Evolutionary conservation across 805 yeast species (phyloP), one percentile per base, ranked within the genome.

Genomic region (Cyberlindnera japonica): DNA sequence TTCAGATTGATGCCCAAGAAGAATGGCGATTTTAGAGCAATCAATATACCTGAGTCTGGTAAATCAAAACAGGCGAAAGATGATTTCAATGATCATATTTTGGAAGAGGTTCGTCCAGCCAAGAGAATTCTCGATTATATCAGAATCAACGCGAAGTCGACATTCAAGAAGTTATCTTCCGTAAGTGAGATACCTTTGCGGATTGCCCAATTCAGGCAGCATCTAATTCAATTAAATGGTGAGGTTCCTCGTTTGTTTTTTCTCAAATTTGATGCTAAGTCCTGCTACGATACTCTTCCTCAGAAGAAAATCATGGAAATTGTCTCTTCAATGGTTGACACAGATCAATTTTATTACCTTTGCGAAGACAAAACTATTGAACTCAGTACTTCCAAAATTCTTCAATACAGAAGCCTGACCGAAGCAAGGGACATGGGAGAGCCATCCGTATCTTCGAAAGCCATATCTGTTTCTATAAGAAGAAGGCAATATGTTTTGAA

Each of bases 201-300:
- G 4, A 45, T 83, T 0, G 43, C 56, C 6, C 26, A 49, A 0
- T 84, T 67, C 50, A 74, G 68, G 38, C 32, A 38, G 2, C 21
- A 23, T 0, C 47, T 69, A 0, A 6, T 52, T 2, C 22, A 38
- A 4, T 40, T 45, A 9, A 38, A 41, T 28, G 44, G 45, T 14
- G 52, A 55, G 0, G 29, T 70, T 4, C 77, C 77, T 0, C 36
- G 48, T 2, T 47, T 80, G 0, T 74, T 66, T 52, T 74, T 74
- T 13, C 65, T 83, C 19, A 86, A 84, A 49, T 83, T 87, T 58
- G 98, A 90, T 57, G 77, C 85, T 47, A 71, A 70, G 40, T 71
- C 80, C 3, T 88, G 96, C 41, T 90, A 78, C 57, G 97, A 91
- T 53, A 74, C 79, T 3, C 64, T 89, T 14, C 79, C 84, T 13